A percentile compares a stretch with the other conserved stretches of the same genome.
phyloP scores from a whole-genome alignment of 1,284 basidiomycete genomes.

The Tranzscheliella williamsii region DNA sequence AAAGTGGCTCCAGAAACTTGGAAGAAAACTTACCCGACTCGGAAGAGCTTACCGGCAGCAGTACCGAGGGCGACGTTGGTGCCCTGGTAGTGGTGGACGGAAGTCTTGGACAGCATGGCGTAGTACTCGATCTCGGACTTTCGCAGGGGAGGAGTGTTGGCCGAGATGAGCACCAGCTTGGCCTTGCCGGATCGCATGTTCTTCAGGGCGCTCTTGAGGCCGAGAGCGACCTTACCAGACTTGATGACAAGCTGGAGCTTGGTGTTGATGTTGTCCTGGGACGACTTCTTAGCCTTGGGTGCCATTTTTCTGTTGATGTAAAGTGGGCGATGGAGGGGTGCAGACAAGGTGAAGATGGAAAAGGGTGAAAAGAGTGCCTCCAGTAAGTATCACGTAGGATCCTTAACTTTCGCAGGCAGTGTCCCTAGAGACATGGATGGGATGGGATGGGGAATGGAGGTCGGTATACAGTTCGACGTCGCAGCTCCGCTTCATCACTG shows the following conservation, averaged over 20 bases:
- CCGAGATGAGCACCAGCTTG: constrained; percentile 97
- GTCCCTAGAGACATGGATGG: constrained; percentile 13
- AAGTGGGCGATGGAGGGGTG: neutral
- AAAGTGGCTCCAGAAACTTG: too few relatives aligned
- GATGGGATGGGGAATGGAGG: constrained; percentile 9
- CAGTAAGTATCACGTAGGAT: constrained; percentile 47
- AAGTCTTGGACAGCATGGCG: constrained; percentile 95
- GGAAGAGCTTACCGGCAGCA: constrained; percentile 98
- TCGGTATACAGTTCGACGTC: too few relatives aligned
- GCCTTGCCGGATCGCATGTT: constrained; percentile 98
- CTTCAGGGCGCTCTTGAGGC: constrained; percentile 74
- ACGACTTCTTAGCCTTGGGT: constrained; percentile 79
- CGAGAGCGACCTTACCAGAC: constrained; percentile 66
- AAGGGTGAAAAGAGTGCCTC: constrained; percentile 26
- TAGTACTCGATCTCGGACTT: constrained; percentile 99
- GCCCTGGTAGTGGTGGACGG: constrained; percentile 89
- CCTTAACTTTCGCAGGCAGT: constrained; percentile 47
- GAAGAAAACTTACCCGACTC: constrained; percentile 79
- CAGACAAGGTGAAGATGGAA: constrained; percentile 1
- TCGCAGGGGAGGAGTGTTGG: constrained; percentile 97
- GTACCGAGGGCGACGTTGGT: constrained; percentile 98
- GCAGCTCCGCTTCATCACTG: too few relatives aligned
- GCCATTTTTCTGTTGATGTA: constrained; percentile 69
- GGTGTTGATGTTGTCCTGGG: constrained; percentile 85
- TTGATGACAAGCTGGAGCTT: constrained; percentile 97